Evolutionary conservation across 176 grass and related monocot species (phyloP).

Genomic region (Alloteropsis semialata): DNA sequence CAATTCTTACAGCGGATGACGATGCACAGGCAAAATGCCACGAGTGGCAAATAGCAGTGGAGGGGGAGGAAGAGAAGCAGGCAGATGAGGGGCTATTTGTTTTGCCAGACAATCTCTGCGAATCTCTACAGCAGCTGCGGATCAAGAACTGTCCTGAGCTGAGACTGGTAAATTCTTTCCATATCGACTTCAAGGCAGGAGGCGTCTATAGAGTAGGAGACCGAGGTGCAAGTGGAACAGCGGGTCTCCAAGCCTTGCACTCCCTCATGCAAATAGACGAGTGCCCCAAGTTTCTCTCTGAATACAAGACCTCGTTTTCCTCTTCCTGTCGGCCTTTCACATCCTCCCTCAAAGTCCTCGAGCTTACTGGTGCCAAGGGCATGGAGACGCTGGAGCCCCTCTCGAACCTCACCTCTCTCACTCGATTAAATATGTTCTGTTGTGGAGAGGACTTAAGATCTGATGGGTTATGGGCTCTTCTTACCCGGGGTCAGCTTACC

Average conservation of each 20-base stretch:
- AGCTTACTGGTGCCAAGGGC: fast-evolving
- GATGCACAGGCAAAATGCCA: too few relatives aligned
- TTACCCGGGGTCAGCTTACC: not conserved
- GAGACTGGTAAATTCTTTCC: not conserved
- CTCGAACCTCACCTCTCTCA: slow-evolving; percentile 1
- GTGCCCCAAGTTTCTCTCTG: not conserved
- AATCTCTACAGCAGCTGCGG: fast-evolving
- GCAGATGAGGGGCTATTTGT: not conserved
- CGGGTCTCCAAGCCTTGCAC: not conserved
- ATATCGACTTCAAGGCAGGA: too few relatives aligned
- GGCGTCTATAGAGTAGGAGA: too few relatives aligned
- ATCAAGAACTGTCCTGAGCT: fast-evolving
- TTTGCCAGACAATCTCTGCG: not conserved
- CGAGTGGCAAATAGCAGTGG: not conserved
- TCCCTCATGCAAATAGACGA: fast-evolving
- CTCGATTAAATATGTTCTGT: not conserved
- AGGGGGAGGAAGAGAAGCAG: not conserved
- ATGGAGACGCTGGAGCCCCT: not conserved
- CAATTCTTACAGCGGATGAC: too few relatives aligned
- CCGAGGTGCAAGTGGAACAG: too few relatives aligned
- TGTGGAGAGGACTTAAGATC: not conserved
- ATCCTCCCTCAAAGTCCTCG: not conserved
- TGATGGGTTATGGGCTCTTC: not conserved
- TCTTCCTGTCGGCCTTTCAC: not conserved
- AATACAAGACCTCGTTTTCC: too few relatives aligned